Conservation (phyloP, 805 yeast species). For the Metschnikowia aberdeeniae region DNA sequence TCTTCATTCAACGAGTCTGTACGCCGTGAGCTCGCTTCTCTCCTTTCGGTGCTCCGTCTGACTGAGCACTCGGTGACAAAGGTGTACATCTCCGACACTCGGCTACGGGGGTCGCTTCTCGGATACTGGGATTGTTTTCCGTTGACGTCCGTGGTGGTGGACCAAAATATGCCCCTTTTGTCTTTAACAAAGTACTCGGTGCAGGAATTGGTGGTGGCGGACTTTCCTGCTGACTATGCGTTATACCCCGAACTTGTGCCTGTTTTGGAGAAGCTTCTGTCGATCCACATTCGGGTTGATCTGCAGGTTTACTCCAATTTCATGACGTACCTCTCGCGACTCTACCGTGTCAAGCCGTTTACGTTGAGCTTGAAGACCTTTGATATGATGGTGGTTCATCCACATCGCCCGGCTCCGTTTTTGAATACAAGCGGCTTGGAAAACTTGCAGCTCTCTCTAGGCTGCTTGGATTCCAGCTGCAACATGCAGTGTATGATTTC, state of each 20-base stretch:
- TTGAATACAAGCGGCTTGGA: slow-evolving; percentile 22
- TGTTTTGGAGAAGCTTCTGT: slow-evolving; percentile 5
- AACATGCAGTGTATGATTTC: slow-evolving; percentile 41
- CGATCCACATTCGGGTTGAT: slow-evolving; percentile 10
- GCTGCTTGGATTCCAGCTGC: slow-evolving; percentile 48
- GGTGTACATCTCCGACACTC: slow-evolving; percentile 19
- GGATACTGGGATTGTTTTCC: slow-evolving; percentile 12
- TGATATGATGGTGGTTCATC: slow-evolving; percentile 22
- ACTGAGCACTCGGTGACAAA: slow-evolving; percentile 9
- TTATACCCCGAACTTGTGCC: slow-evolving; percentile 4
- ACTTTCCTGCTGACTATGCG: neutral
- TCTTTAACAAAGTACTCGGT: neutral
- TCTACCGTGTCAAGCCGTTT: slow-evolving; percentile 12
- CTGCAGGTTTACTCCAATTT: slow-evolving; percentile 5
- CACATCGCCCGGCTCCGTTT: slow-evolving; percentile 11
- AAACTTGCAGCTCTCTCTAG: slow-evolving; percentile 43
- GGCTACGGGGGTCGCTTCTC: slow-evolving; percentile 6
- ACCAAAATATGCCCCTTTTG: slow-evolving; percentile 11
- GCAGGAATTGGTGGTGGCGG: slow-evolving; percentile 13
- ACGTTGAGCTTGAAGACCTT: slow-evolving; percentile 19
- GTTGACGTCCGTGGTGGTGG: slow-evolving; percentile 20
- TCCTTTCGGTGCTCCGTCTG: slow-evolving; percentile 5
- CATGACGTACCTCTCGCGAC: slow-evolving; percentile 5
- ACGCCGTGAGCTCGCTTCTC: neutral
- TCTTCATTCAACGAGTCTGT: slow-evolving; percentile 3